Base-by-base conservation (phyloP, 257 asterid genomes). In the Solanum clarkiae region DNA sequence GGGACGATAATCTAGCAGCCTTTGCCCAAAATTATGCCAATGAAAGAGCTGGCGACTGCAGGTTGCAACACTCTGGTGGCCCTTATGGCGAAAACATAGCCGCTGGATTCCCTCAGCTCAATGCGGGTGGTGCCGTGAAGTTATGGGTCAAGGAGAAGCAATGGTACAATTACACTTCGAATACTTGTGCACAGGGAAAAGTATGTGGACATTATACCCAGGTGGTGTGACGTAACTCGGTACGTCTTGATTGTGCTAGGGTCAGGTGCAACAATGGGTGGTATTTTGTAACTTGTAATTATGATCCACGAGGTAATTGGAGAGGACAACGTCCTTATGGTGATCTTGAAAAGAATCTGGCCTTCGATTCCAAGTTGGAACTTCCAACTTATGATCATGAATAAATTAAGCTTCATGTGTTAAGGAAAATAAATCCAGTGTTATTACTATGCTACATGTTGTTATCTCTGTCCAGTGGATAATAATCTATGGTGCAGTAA, bases 41-140 rank as follows among this genome's bases (percentile, higher is more conserved):
- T 22, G 40, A 57, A 10, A 88, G 90, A 82, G 3, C 66, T 2
- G 86, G 91, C 0, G 90, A 89, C 7, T 92, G 94, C 88, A 86
- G 88, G 45, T 71, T 92, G 16, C 83, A 84, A 1, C 91, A 92
- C 9, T 92, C 95, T 1, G 53, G 68, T 29, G 88, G 85, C 0
- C 88, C 87, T 3, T 89, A 88, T 13, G 93, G 91, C 1, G 94
- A 91, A 85, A 92, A 92, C 42, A 82, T 92, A 0, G 92, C 93
- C 32, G 77, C 68, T 24, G 91, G 91, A 10, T 12, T 36, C 1
- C 87, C 87, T 0, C 84, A 55, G 8, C 86, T 91, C 69, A 84
- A 90, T 0, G 94, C 90, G 1, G 8, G 12, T 1, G 74, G 55
- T 0, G 94, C 92, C 0, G 90, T 91, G 18, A 44, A 60, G 6